These are phyloP conservation scores for Hansenula sp. DNA, from an alignment of 1,139 yeast species.

Conservation along the genomic window DNA sequence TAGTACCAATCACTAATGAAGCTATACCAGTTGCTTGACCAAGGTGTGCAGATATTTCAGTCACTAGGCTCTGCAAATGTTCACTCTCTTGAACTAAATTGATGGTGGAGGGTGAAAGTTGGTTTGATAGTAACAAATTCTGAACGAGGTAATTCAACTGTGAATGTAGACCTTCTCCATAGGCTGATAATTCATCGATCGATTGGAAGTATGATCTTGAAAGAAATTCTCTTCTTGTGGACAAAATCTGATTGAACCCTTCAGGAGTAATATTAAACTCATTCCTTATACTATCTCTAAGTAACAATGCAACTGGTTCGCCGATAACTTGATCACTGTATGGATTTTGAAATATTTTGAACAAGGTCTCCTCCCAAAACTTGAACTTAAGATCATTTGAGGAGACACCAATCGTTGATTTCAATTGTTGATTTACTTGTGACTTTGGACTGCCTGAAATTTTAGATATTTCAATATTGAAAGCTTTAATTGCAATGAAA, in stretches of 20 bases:
- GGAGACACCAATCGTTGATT: conserved; percentile 37
- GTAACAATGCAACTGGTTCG: conserved; percentile 65
- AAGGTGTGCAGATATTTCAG: conserved; percentile 73
- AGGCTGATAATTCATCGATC: conserved; percentile 61
- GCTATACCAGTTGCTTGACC: conserved; percentile 82
- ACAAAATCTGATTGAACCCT: conserved; percentile 57
- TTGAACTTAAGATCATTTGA: conserved; percentile 53
- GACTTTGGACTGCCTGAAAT: conserved; percentile 44
- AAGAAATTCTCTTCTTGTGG: conserved; percentile 54
- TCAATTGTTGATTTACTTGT: conserved; percentile 23
- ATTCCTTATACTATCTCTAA: conserved; percentile 45
- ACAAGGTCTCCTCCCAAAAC: conserved; percentile 56
- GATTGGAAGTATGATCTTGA: conserved; percentile 44
- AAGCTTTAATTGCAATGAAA: conserved; percentile 64
- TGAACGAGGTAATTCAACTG: conserved; percentile 70
- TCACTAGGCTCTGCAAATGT: conserved; percentile 37
- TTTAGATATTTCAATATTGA: conserved; percentile 65
- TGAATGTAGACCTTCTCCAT: conserved; percentile 79
- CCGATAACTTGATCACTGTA: conserved; percentile 36
- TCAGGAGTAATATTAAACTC: conserved; percentile 50
- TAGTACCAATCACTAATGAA: conserved; percentile 58
- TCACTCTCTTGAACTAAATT: conserved; percentile 45
- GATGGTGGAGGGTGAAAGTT: conserved; percentile 55
- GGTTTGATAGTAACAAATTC: conserved; percentile 55
- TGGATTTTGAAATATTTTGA: conserved; percentile 40